Evolutionary conservation across 148 eudicot species (phyloP).

Genomic region (Gaultheria prostrata): DNA sequence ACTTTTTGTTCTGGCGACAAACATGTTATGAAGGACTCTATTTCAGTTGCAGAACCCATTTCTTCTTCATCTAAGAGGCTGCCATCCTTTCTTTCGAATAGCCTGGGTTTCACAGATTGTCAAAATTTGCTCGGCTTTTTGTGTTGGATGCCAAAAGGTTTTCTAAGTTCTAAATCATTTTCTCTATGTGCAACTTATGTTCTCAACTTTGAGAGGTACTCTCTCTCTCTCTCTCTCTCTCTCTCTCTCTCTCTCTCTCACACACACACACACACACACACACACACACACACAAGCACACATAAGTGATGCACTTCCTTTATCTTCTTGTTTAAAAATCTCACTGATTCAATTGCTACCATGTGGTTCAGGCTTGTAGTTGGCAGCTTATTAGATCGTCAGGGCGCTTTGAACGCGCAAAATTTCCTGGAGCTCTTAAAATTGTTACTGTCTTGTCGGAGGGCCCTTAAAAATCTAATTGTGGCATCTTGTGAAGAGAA

Average conservation of each 20-base stretch:
- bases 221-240: slow-evolving; percentile 1
- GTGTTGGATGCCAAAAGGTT: slow-evolving; percentile 58
- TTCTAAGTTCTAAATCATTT: slow-evolving; percentile 44
- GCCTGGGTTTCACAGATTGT: slow-evolving; percentile 38
- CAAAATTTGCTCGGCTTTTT: slow-evolving; percentile 51
- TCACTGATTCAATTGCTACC: slow-evolving; percentile 11
- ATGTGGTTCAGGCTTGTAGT: slow-evolving; percentile 66
- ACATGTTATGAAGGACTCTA: slow-evolving; percentile 17
- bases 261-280: not conserved
- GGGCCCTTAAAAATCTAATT: slow-evolving; percentile 49
- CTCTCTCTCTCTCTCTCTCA: not conserved
- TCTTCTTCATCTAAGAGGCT: slow-evolving; percentile 13
- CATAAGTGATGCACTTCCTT: not conserved
- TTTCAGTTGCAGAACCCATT: slow-evolving; percentile 17
- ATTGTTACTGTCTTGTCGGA: slow-evolving; percentile 71
- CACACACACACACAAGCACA: not conserved
- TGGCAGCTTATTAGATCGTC: slow-evolving; percentile 44
- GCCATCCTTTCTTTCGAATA: slow-evolving; percentile 24
- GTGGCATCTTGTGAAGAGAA: slow-evolving; percentile 48
- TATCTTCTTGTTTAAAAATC: slow-evolving; percentile 9
- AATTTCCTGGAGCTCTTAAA: slow-evolving; percentile 42
- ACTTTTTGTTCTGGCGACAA: slow-evolving; percentile 24
- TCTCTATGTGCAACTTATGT: slow-evolving; percentile 42
- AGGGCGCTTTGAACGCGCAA: slow-evolving; percentile 22
- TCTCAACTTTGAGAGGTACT: slow-evolving; percentile 82